Conservation (phyloP, 441 rosid genomes). For the Gossypium gossypioides region DNA sequence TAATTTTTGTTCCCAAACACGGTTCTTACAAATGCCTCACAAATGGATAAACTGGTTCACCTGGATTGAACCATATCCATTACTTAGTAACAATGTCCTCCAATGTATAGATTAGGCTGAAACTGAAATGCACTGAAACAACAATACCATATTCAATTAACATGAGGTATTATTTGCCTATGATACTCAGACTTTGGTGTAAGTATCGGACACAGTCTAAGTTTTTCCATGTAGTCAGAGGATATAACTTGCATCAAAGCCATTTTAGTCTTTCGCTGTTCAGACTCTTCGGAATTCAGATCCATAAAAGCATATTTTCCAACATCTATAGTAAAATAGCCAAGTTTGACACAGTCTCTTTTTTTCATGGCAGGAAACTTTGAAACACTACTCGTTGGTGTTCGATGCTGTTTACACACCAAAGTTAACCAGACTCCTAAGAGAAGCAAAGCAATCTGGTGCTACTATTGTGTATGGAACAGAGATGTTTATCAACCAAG, state of each 20-base stretch:
- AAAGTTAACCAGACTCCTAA: slow-evolving; percentile 40
- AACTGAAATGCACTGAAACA: neutral
- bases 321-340: neutral
- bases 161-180: neutral
- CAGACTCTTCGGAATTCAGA: neutral
- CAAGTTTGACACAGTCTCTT: neutral
- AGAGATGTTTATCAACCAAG: slow-evolving; percentile 48
- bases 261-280: neutral
- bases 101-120: no score
- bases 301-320: neutral
- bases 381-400: slow-evolving; percentile 39
- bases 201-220: neutral
- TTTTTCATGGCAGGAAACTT: slow-evolving; percentile 29
- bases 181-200: neutral
- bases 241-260: neutral
- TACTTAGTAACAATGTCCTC: neutral
- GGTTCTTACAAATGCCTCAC: neutral
- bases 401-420: slow-evolving; percentile 54
- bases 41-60: neutral
- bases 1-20: neutral
- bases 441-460: slow-evolving; percentile 46
- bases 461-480: slow-evolving; percentile 38
- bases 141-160: neutral
- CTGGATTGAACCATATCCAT: neutral
- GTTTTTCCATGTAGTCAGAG: neutral